A percentile compares a stretch with the other conserved stretches of the same genome.
Conservation (phyloP, 2,329 filamentous ascomycete genomes). For the Scopulariopsis brevicaulis region DNA sequence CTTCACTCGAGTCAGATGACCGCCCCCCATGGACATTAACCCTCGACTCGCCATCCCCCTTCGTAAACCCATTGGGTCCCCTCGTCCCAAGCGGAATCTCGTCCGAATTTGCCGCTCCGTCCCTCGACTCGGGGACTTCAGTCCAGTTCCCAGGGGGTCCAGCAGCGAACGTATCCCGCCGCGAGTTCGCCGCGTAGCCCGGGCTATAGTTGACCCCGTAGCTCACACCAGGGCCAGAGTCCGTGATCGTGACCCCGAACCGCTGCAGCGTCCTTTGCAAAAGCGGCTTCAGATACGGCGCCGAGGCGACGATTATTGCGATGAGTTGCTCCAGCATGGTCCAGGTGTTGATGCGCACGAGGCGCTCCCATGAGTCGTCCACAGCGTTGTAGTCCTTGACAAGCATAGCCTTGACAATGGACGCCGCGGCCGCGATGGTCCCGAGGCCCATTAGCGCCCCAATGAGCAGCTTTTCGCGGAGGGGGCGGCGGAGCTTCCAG, state of each 20-base stretch:
- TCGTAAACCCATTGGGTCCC: neutral
- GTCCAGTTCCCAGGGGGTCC: neutral
- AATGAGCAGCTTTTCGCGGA: neutral
- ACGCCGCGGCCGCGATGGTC: neutral
- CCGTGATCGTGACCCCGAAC: neutral
- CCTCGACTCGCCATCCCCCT: neutral
- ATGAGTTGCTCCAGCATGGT: conserved; percentile 1
- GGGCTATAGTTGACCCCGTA: too few species aligned
- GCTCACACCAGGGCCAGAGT: too few species aligned
- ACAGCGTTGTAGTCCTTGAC: neutral
- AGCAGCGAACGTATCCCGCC: too few species aligned
- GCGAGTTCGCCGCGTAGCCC: too few species aligned
- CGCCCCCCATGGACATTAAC: neutral
- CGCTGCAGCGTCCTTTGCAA: neutral
- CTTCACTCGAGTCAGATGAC: neutral
- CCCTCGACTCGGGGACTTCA: neutral
- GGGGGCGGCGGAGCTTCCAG: conserved; percentile 2
- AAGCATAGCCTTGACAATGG: neutral
- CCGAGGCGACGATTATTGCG: neutral
- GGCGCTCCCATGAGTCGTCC: neutral
- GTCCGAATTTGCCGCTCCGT: neutral
- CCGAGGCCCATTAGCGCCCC: conserved; percentile 1
- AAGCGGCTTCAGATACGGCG: neutral
- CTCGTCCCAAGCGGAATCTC: neutral
- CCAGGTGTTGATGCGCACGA: neutral